These are phyloP conservation scores for Sugiyamaella lignohabitans DNA, from an alignment of 805 yeast species.

Conservation along the genomic window DNA sequence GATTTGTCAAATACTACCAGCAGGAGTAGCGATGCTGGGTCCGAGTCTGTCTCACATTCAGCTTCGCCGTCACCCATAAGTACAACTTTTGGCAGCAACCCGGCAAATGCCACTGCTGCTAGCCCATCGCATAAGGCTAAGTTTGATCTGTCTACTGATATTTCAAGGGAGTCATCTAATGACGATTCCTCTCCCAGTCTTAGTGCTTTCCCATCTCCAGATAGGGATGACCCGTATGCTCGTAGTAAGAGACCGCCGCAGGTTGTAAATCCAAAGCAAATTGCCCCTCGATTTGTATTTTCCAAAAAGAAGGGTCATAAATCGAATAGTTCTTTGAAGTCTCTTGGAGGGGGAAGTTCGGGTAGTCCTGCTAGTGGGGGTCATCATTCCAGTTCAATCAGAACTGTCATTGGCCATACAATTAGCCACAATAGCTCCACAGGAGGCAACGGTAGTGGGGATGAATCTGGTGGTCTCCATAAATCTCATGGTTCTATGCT, in stretches of 20 bases:
- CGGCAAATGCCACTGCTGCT: background rate
- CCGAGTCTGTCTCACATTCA: background rate
- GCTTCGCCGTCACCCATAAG: background rate
- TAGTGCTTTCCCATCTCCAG: slow-evolving; percentile 18
- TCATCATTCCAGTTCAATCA: slow-evolving; percentile 6
- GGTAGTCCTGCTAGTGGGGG: background rate
- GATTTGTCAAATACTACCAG: background rate
- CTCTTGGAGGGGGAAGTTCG: slow-evolving; percentile 11
- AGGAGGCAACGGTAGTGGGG: background rate
- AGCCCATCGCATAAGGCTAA: background rate
- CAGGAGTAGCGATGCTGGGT: background rate
- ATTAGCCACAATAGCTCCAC: background rate
- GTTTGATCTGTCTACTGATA: background rate
- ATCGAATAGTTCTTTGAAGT: slow-evolving; percentile 8
- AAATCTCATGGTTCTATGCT: slow-evolving; percentile 29
- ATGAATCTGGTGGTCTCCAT: slow-evolving; percentile 11
- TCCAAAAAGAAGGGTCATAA: slow-evolving; percentile 7
- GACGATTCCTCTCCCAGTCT: slow-evolving; percentile 13
- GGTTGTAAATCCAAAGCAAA: slow-evolving; percentile 22
- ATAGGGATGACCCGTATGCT: slow-evolving; percentile 31
- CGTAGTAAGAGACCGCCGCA: slow-evolving; percentile 27
- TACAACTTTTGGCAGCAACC: slow-evolving; percentile 1
- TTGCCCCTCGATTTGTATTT: slow-evolving; percentile 33
- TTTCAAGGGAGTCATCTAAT: slow-evolving; percentile 12
- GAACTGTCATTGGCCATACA: slow-evolving; percentile 8